A percentile compares a stretch with the other conserved stretches of the same genome.
phyloP scores from a whole-genome alignment of 176 grass and related monocot genomes.

The Oryza meridionalis region DNA sequence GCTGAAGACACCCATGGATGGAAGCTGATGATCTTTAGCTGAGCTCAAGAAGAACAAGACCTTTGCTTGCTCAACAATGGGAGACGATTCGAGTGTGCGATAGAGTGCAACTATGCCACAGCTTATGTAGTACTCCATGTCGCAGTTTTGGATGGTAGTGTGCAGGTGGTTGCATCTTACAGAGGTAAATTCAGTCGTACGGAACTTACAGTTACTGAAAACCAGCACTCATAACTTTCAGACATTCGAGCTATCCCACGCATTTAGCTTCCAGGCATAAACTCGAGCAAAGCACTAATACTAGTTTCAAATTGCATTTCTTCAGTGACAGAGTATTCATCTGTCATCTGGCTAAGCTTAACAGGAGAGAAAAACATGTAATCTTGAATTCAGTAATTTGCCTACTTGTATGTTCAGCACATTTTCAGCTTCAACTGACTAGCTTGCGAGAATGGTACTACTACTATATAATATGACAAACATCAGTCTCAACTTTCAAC shows the following conservation, averaged over 20 bases:
- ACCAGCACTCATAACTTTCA: not conserved
- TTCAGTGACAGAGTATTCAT: not conserved
- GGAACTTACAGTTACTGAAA: not conserved
- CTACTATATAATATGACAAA: too few relatives aligned
- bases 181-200: not conserved
- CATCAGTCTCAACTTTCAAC: not conserved
- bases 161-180: not conserved
- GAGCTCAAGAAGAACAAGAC: not conserved
- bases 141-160: not conserved
- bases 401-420: not conserved
- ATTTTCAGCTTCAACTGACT: not conserved
- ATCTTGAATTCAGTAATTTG: not conserved
- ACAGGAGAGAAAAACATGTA: too few relatives aligned
- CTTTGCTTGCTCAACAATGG: not conserved
- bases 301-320: not conserved
- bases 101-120: not conserved
- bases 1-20: conserved; percentile 63
- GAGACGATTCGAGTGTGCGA: not conserved
- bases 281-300: not conserved
- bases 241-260: not conserved
- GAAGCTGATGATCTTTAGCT: not conserved
- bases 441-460: not conserved
- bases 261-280: not conserved
- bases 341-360: too few relatives aligned
- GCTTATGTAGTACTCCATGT: not conserved